phyloP scores from a whole-genome alignment of 2,329 filamentous ascomycete genomes.

The Nannizziopsis barbatae region DNA sequence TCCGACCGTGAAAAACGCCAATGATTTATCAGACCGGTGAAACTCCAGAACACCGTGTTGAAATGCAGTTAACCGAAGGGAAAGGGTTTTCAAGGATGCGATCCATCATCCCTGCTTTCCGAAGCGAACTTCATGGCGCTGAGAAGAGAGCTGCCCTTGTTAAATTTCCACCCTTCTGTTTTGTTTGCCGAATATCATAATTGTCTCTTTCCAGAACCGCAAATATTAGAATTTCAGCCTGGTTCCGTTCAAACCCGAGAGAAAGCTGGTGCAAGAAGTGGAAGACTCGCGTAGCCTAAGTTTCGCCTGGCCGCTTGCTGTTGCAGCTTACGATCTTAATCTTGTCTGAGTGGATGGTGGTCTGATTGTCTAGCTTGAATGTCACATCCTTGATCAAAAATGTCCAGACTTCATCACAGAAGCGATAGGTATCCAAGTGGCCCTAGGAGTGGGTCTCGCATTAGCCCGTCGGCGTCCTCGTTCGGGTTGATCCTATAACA shows the following conservation, averaged over 20 bases:
- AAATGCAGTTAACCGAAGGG: too few species aligned
- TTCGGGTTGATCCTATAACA: neutral
- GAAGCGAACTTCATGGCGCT: too few species aligned
- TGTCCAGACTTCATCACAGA: constrained; percentile 99
- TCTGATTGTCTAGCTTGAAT: constrained; percentile 89
- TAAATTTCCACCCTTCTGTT: too few species aligned
- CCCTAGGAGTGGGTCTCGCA: constrained; percentile 46
- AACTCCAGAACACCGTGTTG: too few species aligned
- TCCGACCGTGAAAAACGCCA: too few species aligned
- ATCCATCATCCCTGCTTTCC: too few species aligned
- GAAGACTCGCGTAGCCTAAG: constrained; percentile 15
- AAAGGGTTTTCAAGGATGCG: too few species aligned
- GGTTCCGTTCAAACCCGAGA: neutral
- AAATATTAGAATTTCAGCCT: too few species aligned
- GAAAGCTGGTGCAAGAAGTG: neutral
- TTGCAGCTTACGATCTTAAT: constrained; percentile 99
- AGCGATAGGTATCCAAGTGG: constrained; percentile 93
- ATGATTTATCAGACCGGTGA: too few species aligned
- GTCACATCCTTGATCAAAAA: constrained; percentile 97
- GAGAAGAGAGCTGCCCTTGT: too few species aligned
- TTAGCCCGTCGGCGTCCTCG: constrained; percentile 1
- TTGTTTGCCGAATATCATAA: too few species aligned
- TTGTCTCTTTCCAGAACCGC: too few species aligned
- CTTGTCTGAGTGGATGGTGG: constrained; percentile 69
- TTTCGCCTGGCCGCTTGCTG: constrained; percentile 64